A percentile compares a stretch with the other conserved stretches of the same genome.
Evolutionary conservation across 805 yeast genomes (phyloP).

Genomic region (Candida stauntonica): DNA sequence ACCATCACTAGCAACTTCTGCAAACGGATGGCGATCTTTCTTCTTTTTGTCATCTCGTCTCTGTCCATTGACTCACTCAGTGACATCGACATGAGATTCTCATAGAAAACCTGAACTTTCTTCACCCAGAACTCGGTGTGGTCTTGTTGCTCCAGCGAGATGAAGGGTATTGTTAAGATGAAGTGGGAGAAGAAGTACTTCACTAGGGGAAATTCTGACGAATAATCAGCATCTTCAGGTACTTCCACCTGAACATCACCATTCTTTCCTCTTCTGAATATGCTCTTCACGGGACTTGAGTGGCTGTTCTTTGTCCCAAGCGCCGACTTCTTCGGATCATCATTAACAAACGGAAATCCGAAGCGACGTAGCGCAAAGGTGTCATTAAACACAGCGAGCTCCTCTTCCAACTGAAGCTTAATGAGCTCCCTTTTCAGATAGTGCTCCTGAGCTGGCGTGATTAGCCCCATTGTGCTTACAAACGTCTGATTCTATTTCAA

Average conservation of each 20-base stretch:
- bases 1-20: constrained; percentile 59
- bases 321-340: constrained; percentile 37
- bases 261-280: background rate
- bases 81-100: constrained; percentile 66
- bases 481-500: background rate
- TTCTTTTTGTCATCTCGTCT: constrained; percentile 67
- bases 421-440: constrained; percentile 80
- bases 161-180: constrained; percentile 70
- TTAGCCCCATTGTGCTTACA: background rate
- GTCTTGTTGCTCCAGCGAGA: constrained; percentile 38
- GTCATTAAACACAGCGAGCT: constrained; percentile 54
- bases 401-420: constrained; percentile 55
- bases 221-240: constrained; percentile 13
- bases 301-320: too few species aligned
- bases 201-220: constrained; percentile 54
- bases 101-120: constrained; percentile 77
- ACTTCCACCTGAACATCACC: background rate
- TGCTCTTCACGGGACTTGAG: background rate
- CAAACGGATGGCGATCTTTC: constrained; percentile 57
- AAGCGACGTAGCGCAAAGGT: constrained; percentile 60
- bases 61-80: constrained; percentile 74
- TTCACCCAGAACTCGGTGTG: constrained; percentile 71
- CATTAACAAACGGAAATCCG: constrained; percentile 69
- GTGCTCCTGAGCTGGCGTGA: constrained; percentile 74
- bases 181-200: constrained; percentile 61